A percentile compares a stretch with the other conserved stretches of the same genome.
These are phyloP conservation scores for Coriolopsis trogii DNA, from an alignment of 1,284 basidiomycete genomes.

Conservation along the genomic window DNA sequence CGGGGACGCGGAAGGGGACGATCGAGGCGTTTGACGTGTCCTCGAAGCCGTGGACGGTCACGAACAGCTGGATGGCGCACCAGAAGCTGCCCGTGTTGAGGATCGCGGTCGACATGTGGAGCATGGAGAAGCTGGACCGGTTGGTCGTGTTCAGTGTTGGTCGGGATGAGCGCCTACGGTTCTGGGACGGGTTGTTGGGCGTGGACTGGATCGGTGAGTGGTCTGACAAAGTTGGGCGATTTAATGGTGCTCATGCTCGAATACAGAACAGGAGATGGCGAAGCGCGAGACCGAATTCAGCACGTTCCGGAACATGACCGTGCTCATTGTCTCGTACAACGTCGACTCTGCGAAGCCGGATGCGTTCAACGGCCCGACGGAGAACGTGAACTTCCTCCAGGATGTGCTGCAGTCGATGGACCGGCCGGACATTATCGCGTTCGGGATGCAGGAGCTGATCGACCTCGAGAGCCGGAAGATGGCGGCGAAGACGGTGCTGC, in stretches of 20 bases:
- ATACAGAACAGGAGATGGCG: conserved; percentile 70
- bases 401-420: conserved; percentile 73
- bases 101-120: conserved; percentile 73
- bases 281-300: conserved; percentile 81
- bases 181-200: conserved; percentile 92
- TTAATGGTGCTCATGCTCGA: neutral
- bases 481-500: conserved; percentile 86
- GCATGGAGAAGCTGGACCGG: conserved; percentile 63
- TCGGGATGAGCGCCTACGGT: conserved; percentile 72
- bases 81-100: conserved; percentile 75
- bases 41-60: conserved; percentile 79
- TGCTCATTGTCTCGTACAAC: conserved; percentile 94
- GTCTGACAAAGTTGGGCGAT: no score
- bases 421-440: conserved; percentile 86
- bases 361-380: conserved; percentile 60
- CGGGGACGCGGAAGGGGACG: conserved; percentile 78
- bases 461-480: conserved; percentile 92
- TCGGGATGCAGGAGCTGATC: conserved; percentile 96
- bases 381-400: conserved; percentile 75
- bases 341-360: conserved; percentile 87
- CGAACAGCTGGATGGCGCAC: conserved; percentile 92
- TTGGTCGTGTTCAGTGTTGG: conserved; percentile 81
- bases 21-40: conserved; percentile 84
- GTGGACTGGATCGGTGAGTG: conserved; percentile 84
- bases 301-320: conserved; percentile 75